Evolutionary conservation across 495 filamentous ascomycete species (phyloP).

Genomic region (Aspergillus campestris): DNA sequence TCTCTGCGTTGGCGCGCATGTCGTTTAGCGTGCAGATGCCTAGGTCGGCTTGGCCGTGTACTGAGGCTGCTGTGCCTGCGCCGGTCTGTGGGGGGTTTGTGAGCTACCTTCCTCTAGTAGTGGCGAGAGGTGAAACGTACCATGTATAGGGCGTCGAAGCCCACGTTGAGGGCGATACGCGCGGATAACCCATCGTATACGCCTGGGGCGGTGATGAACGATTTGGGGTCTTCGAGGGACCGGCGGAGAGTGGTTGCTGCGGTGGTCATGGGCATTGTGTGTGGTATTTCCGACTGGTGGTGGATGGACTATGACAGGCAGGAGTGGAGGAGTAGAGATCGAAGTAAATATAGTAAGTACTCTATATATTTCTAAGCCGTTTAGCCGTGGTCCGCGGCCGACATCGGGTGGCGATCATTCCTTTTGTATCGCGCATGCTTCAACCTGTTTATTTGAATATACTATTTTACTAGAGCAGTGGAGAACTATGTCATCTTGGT

Average conservation of each 20-base stretch:
- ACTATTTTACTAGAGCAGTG: too few relatives aligned
- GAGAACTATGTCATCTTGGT: too few relatives aligned
- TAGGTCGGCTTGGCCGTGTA: constrained; percentile 60
- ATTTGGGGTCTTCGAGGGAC: constrained; percentile 21
- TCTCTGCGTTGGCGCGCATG: constrained; percentile 38
- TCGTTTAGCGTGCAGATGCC: constrained; percentile 47
- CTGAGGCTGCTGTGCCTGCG: constrained; percentile 57
- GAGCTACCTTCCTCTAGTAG: background rate
- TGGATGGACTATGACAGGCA: too few relatives aligned
- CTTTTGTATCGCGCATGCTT: too few relatives aligned
- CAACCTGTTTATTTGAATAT: too few relatives aligned
- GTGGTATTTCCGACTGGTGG: background rate
- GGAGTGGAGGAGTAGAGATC: too few relatives aligned
- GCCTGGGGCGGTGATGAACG: constrained; percentile 48
- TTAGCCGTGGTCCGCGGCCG: too few relatives aligned
- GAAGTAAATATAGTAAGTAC: too few relatives aligned
- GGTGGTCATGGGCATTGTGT: constrained; percentile 22
- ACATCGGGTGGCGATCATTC: too few relatives aligned
- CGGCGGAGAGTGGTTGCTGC: constrained; percentile 24
- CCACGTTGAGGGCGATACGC: constrained; percentile 51
- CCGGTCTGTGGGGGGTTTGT: constrained; percentile 39
- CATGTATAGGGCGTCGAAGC: constrained; percentile 62
- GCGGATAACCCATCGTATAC: constrained; percentile 66
- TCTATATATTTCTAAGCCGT: too few relatives aligned
- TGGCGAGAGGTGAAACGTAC: constrained; percentile 12